These are phyloP conservation scores for Leccinum angustisporum DNA, from an alignment of 1,284 basidiomycete genomes.

Conservation along the genomic window DNA sequence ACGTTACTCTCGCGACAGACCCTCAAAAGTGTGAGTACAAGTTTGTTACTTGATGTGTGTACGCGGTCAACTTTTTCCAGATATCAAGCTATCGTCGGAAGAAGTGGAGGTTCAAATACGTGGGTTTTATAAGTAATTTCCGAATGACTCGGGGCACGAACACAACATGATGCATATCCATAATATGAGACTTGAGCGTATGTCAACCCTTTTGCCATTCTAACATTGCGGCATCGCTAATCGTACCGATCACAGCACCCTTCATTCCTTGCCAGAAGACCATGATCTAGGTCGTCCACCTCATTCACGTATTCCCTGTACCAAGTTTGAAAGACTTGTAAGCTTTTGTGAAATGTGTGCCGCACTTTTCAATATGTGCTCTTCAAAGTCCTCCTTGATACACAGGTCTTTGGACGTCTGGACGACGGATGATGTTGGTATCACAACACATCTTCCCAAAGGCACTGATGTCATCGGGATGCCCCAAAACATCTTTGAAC, in stretches of 20 bases:
- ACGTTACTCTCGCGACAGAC: constrained; percentile 42
- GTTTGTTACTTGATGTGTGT: not conserved
- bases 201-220: not conserved
- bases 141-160: not conserved
- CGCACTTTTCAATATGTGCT: not conserved
- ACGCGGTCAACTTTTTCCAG: constrained; percentile 41
- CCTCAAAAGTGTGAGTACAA: constrained; percentile 71
- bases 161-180: not conserved
- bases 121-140: constrained; percentile 48
- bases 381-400: not conserved
- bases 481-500: not conserved
- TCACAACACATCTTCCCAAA: not conserved
- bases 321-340: not conserved
- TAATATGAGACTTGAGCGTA: not conserved
- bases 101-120: constrained; percentile 72
- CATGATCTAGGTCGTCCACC: not conserved
- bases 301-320: not conserved
- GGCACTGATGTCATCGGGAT: not conserved
- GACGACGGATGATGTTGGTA: not conserved
- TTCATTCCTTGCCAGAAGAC: not conserved
- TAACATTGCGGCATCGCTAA: not conserved
- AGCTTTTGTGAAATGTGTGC: not conserved
- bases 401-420: not conserved
- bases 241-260: not conserved
- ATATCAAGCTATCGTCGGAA: constrained; percentile 76